phyloP scores from a whole-genome alignment of 192 early-diverging fungal species.

The Endogone sp. region DNA sequence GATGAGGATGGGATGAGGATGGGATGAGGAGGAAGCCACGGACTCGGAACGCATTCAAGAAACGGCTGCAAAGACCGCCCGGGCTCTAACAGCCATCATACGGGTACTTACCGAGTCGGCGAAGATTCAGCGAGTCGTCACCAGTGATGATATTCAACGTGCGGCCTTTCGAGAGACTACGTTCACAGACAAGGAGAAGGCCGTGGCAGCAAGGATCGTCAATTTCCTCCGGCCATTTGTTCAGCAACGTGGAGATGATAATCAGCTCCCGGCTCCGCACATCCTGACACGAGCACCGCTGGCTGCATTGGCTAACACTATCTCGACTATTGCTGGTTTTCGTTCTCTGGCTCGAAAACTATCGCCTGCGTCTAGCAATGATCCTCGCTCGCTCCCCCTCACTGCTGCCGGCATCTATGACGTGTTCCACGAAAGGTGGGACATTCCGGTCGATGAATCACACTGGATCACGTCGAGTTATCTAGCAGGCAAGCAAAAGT shows the following conservation, averaged over 20 bases:
- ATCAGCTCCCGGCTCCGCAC: conserved; percentile 7
- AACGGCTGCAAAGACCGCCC: conserved; percentile 4
- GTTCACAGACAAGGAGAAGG: conserved; percentile 9
- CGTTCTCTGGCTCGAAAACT: conserved; percentile 6
- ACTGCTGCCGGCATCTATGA: conserved; percentile 7
- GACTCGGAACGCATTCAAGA: conserved; percentile 4
- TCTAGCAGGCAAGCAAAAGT: no score
- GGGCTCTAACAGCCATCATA: conserved; percentile 5
- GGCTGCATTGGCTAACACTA: conserved; percentile 9
- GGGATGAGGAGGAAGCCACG: conserved; percentile 1
- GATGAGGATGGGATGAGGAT: background rate
- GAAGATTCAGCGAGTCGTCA: conserved; percentile 7
- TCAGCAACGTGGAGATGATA: conserved; percentile 8
- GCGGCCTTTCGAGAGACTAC: conserved; percentile 1
- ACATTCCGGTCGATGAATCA: background rate
- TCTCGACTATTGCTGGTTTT: conserved; percentile 11
- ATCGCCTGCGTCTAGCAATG: conserved; percentile 1
- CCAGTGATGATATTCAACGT: conserved; percentile 6
- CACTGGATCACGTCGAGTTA: no score
- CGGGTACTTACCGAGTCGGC: conserved; percentile 4
- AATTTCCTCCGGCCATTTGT: conserved; percentile 14
- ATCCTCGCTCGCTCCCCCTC: background rate
- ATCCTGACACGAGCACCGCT: conserved; percentile 10
- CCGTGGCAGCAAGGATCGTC: conserved; percentile 5
- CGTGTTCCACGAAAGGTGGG: background rate